These are phyloP conservation scores for Pichia pseudocactophila DNA, from an alignment of 805 yeast genomes.

Conservation along the genomic window DNA sequence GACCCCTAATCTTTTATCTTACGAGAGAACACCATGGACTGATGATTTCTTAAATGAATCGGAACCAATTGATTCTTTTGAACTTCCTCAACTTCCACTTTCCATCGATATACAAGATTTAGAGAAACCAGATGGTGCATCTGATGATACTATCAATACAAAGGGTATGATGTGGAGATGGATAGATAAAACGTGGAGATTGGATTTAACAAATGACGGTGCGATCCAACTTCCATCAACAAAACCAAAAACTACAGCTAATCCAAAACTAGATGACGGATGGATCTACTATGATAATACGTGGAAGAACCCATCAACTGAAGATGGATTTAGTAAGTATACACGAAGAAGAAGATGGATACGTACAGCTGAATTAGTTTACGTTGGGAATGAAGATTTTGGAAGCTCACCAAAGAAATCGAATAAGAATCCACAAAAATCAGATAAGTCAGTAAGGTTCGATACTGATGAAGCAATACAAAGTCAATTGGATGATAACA, in stretches of 20 bases:
- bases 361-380: conserved; percentile 80
- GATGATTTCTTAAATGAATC: conserved; percentile 90
- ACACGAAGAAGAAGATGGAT: conserved; percentile 95
- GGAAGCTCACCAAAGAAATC: conserved; percentile 1
- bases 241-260: conserved; percentile 51
- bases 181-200: conserved; percentile 89
- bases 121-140: background rate
- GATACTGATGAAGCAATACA: background rate
- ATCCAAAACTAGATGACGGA: conserved; percentile 76
- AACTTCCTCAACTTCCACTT: conserved; percentile 57
- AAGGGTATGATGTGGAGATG: conserved; percentile 84
- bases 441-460: background rate
- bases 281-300: conserved; percentile 85
- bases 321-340: conserved; percentile 80
- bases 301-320: conserved; percentile 87
- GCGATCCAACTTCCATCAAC: conserved; percentile 62
- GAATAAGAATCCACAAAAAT: background rate
- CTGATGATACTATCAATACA: conserved; percentile 27
- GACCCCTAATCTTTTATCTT: conserved; percentile 85
- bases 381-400: conserved; percentile 14
- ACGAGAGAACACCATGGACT: conserved; percentile 95
- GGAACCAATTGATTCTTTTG: conserved; percentile 65
- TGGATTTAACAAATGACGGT: conserved; percentile 84
- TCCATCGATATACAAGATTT: conserved; percentile 8
- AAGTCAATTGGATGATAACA: background rate